Evolutionary conservation across 225 moss, liverwort and hornwort genomes (phyloP).

Genomic region (Physcomitrellopsis africana): DNA sequence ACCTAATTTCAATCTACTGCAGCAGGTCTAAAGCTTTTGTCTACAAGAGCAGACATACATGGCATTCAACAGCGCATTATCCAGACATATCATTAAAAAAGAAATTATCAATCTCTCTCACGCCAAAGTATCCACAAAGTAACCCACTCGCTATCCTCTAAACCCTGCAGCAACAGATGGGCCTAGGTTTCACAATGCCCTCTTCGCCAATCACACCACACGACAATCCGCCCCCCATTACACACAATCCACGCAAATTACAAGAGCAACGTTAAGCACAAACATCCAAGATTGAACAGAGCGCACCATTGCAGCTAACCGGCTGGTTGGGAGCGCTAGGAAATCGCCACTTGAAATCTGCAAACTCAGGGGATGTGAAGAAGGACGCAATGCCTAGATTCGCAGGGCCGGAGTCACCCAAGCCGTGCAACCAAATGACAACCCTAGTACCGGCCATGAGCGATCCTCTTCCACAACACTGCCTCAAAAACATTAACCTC

Average conservation of each 20-base stretch:
- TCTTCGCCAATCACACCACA: too few relatives aligned
- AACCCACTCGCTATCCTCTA: too few relatives aligned
- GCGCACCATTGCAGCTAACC: constrained; percentile 56
- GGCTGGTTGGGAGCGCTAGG: constrained; percentile 58
- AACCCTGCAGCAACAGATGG: too few relatives aligned
- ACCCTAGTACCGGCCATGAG: constrained; percentile 42
- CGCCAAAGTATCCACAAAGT: too few relatives aligned
- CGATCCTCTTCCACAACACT: not conserved
- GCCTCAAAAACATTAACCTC: not conserved
- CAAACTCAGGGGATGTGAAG: constrained; percentile 46
- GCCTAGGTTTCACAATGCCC: too few relatives aligned
- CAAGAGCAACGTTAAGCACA: too few relatives aligned
- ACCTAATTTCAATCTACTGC: not conserved
- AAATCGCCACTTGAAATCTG: constrained; percentile 59
- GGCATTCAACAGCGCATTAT: too few relatives aligned
- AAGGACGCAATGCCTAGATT: constrained; percentile 49
- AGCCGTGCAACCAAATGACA: constrained; percentile 72
- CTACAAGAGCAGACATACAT: not conserved
- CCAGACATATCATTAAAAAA: too few relatives aligned
- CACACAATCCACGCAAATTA: too few relatives aligned
- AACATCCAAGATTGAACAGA: not conserved
- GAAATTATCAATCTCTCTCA: too few relatives aligned
- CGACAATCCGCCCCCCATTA: too few relatives aligned
- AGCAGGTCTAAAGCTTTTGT: not conserved
- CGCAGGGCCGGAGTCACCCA: constrained; percentile 61